Percentiles rank a stretch among this genome's conserved stretches.
Conservation (phyloP, 2,329 filamentous ascomycete species). For the Claviceps sp. region DNA sequence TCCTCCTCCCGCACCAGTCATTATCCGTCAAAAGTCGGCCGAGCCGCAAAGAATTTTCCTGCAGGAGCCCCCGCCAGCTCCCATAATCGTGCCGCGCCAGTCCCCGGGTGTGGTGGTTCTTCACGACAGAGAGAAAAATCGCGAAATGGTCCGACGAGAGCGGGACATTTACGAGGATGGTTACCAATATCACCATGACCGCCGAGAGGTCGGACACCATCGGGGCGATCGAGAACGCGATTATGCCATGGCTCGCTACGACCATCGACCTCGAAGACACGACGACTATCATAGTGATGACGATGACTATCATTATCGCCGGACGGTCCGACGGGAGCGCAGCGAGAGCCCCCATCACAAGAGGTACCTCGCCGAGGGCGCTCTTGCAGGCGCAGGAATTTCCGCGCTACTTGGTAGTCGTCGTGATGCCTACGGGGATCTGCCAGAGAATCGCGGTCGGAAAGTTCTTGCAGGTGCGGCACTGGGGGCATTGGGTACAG, state of each 20-base stretch:
- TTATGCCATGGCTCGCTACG: conserved; percentile 22
- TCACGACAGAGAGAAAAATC: conserved; percentile 27
- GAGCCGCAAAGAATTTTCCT: conserved; percentile 48
- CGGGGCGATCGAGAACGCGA: conserved; percentile 15
- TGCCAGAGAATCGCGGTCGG: conserved; percentile 37
- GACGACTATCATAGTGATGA: conserved; percentile 33
- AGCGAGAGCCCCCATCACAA: conserved; percentile 40
- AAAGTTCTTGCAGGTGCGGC: conserved; percentile 49
- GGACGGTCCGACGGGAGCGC: conserved; percentile 33
- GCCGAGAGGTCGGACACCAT: conserved; percentile 28
- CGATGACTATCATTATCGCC: conserved; percentile 33
- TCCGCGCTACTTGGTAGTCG: conserved; percentile 45
- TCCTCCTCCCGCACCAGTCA: conserved; percentile 35
- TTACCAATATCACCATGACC: conserved; percentile 37
- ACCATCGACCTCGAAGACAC: conserved; percentile 27
- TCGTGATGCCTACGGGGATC: conserved; percentile 35
- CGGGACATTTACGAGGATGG: conserved; percentile 31
- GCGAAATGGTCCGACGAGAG: conserved; percentile 18
- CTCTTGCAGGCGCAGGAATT: conserved; percentile 47
- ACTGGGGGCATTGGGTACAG: conserved; percentile 48
- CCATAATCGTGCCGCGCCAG: conserved; percentile 34
- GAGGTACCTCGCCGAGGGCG: conserved; percentile 50
- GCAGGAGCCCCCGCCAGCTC: conserved; percentile 42
- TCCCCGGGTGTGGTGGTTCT: conserved; percentile 32
- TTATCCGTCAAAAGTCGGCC: conserved; percentile 41